Percentiles rank a stretch among this genome's conserved stretches.
Conservation (phyloP, 1,284 basidiomycete genomes). For the Ustilago cynodontis region DNA sequence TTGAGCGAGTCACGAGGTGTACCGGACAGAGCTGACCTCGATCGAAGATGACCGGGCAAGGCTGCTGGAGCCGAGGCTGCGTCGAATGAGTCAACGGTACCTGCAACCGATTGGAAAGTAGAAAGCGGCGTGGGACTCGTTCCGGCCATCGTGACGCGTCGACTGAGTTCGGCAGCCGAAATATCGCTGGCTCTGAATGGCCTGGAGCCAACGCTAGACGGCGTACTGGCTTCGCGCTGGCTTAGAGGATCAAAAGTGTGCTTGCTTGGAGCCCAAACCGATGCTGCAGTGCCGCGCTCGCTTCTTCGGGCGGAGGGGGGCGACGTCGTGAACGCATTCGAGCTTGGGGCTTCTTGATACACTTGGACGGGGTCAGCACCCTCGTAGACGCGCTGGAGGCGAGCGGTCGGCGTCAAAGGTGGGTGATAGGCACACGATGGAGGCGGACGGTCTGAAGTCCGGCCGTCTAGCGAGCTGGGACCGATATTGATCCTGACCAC, state of each 20-base stretch:
- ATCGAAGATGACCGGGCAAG: conserved; percentile 8
- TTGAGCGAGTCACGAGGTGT: conserved; percentile 17
- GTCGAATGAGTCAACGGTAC: background rate
- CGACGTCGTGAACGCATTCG: background rate
- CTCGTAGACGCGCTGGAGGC: conserved; percentile 22
- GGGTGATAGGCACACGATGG: conserved; percentile 23
- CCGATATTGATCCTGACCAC: conserved; percentile 22
- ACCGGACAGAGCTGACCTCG: conserved; percentile 3
- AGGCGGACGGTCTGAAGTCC: background rate
- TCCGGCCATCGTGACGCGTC: conserved; percentile 24
- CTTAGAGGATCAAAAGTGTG: background rate
- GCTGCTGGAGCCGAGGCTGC: background rate
- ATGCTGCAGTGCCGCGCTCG: conserved; percentile 28
- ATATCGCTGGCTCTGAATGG: conserved; percentile 16
- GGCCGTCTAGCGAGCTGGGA: conserved; percentile 1
- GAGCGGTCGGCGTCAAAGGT: conserved; percentile 16
- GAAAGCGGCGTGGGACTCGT: background rate
- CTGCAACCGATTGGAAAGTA: background rate
- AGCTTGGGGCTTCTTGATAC: conserved; percentile 9
- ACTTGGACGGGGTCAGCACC: conserved; percentile 31
- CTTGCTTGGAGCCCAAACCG: conserved; percentile 33
- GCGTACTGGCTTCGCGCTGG: background rate
- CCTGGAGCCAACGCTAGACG: background rate
- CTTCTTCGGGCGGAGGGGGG: background rate
- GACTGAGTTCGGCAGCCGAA: conserved; percentile 24